Percentiles rank a stretch among this genome's conserved stretches.
Conservation (phyloP, 2,329 filamentous ascomycete species). For the Penicillium sclerotiorum region DNA sequence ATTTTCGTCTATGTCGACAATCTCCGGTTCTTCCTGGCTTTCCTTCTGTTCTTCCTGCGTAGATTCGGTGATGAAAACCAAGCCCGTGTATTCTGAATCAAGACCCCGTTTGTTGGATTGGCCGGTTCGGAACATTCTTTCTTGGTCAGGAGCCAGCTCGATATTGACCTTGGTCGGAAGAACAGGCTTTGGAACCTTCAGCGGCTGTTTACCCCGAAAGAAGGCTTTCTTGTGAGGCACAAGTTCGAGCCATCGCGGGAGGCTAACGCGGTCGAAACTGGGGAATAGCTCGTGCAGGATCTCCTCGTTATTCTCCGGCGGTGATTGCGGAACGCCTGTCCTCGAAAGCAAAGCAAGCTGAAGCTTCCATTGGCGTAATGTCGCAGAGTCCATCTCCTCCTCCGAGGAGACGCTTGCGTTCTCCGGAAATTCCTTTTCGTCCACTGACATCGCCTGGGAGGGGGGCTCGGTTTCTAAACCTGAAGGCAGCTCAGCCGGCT, state of each 20-base stretch:
- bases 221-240: slow-evolving; percentile 78
- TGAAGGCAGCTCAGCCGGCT: slow-evolving; percentile 22
- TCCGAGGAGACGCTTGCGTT: slow-evolving; percentile 34
- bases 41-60: slow-evolving; percentile 54
- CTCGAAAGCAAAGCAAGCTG: slow-evolving; percentile 52
- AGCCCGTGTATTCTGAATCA: slow-evolving; percentile 59
- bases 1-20: slow-evolving; percentile 60
- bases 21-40: slow-evolving; percentile 52
- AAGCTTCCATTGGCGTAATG: slow-evolving; percentile 47
- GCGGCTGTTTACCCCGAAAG: slow-evolving; percentile 76
- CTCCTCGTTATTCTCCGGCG: slow-evolving; percentile 73
- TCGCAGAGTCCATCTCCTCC: slow-evolving; percentile 46
- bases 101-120: slow-evolving; percentile 56
- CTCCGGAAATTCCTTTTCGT: slow-evolving; percentile 25
- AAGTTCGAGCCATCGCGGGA: slow-evolving; percentile 78
- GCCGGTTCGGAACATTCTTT: slow-evolving; percentile 80
- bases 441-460: slow-evolving; percentile 29
- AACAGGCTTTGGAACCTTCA: slow-evolving; percentile 78
- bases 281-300: slow-evolving; percentile 80
- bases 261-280: slow-evolving; percentile 70
- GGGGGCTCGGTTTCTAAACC: slow-evolving; percentile 21
- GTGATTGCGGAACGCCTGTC: slow-evolving; percentile 58
- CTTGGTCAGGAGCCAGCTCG: slow-evolving; percentile 82
- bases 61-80: slow-evolving; percentile 51
- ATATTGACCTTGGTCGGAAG: slow-evolving; percentile 85